Evolutionary conservation across 306 rosid genomes (phyloP).

Genomic region (Corylus heterophylla): DNA sequence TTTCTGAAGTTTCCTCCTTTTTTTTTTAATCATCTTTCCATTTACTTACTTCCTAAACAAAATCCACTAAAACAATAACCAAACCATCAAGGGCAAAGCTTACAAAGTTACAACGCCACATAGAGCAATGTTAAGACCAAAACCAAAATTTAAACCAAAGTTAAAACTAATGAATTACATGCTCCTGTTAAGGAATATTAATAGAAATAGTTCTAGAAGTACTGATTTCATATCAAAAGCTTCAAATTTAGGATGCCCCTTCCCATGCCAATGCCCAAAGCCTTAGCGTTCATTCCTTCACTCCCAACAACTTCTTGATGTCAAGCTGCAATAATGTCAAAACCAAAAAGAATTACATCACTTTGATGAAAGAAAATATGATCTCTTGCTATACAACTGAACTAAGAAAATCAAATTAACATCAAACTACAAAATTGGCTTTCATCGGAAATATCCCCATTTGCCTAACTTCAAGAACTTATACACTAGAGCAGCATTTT

Average conservation of each 20-base stretch:
- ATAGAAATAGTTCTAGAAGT: no score
- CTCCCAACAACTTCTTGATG: conserved; percentile 56
- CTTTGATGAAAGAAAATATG: background rate
- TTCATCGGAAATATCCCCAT: conserved; percentile 72
- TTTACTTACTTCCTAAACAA: no score
- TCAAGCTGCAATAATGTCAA: conserved; percentile 47
- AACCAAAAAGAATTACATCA: conserved; percentile 6
- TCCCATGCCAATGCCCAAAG: background rate
- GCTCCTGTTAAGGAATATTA: no score
- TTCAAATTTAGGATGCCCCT: background rate
- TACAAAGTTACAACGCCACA: no score
- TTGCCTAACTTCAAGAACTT: conserved; percentile 69
- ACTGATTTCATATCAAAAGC: background rate
- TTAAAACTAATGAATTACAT: no score
- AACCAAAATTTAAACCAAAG: no score
- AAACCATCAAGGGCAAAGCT: no score
- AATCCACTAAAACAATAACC: no score
- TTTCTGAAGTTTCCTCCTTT: no score
- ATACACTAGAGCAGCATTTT: conserved; percentile 59
- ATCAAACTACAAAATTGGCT: background rate
- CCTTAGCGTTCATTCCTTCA: conserved; percentile 35
- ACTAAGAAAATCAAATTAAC: background rate
- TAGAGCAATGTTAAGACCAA: no score
- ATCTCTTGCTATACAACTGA: background rate
- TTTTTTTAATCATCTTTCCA: no score